Evolutionary conservation across 345 rosid species (phyloP).

Genomic region (Camelina hispida): DNA sequence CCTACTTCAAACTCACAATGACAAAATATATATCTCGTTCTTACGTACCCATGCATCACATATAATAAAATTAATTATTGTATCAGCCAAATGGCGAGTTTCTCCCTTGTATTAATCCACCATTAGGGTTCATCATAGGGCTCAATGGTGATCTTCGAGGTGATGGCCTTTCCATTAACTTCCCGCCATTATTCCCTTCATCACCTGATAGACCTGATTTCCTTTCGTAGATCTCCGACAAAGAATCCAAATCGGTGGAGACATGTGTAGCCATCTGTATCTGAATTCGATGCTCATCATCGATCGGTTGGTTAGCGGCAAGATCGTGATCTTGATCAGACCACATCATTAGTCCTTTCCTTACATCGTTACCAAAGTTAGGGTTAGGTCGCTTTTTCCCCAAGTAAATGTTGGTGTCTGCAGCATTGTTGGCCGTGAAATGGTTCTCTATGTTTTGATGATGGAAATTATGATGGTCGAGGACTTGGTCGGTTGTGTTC

Average conservation of each 20-base stretch:
- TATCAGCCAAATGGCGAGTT: slow-evolving; percentile 65
- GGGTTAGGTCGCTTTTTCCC: slow-evolving; percentile 78
- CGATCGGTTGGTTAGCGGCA: slow-evolving; percentile 39
- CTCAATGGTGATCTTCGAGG: slow-evolving; percentile 67
- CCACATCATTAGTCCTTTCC: slow-evolving; percentile 83
- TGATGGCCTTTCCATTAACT: slow-evolving; percentile 68
- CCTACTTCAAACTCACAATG: slow-evolving; percentile 36
- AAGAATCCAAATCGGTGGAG: slow-evolving; percentile 66
- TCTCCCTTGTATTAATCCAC: slow-evolving; percentile 60
- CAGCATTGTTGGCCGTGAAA: slow-evolving; percentile 53
- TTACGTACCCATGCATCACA: slow-evolving; percentile 37
- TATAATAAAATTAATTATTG: not conserved
- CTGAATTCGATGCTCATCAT: slow-evolving; percentile 57
- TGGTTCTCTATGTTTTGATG: slow-evolving; percentile 66
- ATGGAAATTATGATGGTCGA: slow-evolving; percentile 60
- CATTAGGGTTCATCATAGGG: slow-evolving; percentile 56
- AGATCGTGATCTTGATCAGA: slow-evolving; percentile 77
- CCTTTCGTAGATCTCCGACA: slow-evolving; percentile 76
- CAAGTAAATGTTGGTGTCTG: slow-evolving; percentile 53
- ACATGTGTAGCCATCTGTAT: slow-evolving; percentile 55
- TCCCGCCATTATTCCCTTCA: slow-evolving; percentile 47
- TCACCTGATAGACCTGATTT: slow-evolving; percentile 69
- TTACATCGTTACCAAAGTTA: slow-evolving; percentile 53
- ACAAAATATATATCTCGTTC: slow-evolving; percentile 38
- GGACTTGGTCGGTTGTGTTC: slow-evolving; percentile 54